These are phyloP conservation scores for Candida palmyrensis DNA, from an alignment of 805 yeast species.

Conservation along the genomic window DNA sequence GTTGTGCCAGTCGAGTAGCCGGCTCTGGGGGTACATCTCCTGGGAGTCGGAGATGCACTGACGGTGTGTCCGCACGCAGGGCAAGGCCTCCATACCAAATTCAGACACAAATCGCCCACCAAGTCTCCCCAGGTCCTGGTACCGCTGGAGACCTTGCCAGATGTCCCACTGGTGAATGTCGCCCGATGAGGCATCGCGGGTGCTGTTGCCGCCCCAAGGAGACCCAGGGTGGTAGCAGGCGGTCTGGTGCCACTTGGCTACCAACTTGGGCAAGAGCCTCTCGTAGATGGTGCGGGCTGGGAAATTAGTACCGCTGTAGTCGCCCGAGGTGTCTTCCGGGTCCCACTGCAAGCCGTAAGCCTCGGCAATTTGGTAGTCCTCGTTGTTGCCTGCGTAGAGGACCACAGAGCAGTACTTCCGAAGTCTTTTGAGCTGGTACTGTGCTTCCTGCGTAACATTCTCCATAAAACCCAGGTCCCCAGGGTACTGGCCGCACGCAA, in stretches of 20 bases:
- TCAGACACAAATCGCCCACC: conserved; percentile 49
- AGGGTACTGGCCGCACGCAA: conserved; percentile 54
- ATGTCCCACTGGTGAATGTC: conserved; percentile 55
- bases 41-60: conserved; percentile 29
- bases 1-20: conserved; percentile 41
- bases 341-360: conserved; percentile 24
- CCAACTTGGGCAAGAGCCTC: conserved; percentile 28
- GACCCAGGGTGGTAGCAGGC: conserved; percentile 44
- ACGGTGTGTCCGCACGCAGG: conserved; percentile 30
- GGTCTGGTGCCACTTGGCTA: conserved; percentile 14
- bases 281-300: conserved; percentile 44
- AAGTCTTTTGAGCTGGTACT: conserved; percentile 35
- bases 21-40: conserved; percentile 42
- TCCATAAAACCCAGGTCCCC: conserved; percentile 28
- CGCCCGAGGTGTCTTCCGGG: conserved; percentile 15
- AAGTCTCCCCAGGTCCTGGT: conserved; percentile 43
- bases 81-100: conserved; percentile 50
- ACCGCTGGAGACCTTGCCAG: conserved; percentile 49
- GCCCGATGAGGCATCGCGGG: conserved; percentile 37
- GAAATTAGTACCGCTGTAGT: conserved; percentile 28
- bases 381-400: conserved; percentile 42
- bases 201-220: conserved; percentile 40
- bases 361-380: conserved; percentile 44
- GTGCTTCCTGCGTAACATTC: conserved; percentile 32
- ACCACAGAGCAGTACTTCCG: conserved; percentile 37